Conservation (phyloP, 2,329 filamentous ascomycete species). For the Fusarium xylarioides region DNA sequence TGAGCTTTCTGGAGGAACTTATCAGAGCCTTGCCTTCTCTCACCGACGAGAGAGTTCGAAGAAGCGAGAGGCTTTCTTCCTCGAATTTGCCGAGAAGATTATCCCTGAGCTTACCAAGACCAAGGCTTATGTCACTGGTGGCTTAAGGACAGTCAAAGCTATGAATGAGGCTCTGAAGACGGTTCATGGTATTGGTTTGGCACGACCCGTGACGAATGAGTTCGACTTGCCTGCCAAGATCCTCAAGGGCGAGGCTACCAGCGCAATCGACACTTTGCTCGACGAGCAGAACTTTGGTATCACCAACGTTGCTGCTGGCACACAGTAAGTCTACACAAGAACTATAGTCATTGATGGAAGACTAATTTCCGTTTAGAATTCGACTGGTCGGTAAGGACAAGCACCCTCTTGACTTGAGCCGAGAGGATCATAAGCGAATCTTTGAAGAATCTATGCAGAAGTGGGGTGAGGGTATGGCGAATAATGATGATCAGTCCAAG, state of each 20-base stretch:
- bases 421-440: conserved; percentile 43
- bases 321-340: conserved; percentile 41
- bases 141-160: conserved; percentile 61
- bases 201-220: conserved; percentile 41
- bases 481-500: conserved; percentile 45
- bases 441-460: conserved; percentile 44
- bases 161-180: conserved; percentile 67
- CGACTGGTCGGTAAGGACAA: conserved; percentile 50
- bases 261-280: conserved; percentile 57
- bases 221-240: conserved; percentile 42
- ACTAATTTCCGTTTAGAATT: conserved; percentile 32
- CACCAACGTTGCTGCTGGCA: conserved; percentile 43
- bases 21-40: conserved; percentile 61
- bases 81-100: conserved; percentile 67
- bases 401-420: conserved; percentile 68
- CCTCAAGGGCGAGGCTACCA: conserved; percentile 47
- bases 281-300: conserved; percentile 61
- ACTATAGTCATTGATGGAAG: accelerated
- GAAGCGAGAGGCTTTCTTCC: conserved; percentile 67
- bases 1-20: conserved; percentile 69
- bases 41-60: conserved; percentile 63
- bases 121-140: conserved; percentile 67
- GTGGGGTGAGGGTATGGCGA: conserved; percentile 45
- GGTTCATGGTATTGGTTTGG: conserved; percentile 70
- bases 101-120: conserved; percentile 57